Base-by-base conservation (phyloP, 108 stramenopile species). In the Nitzschia putrida region DNA sequence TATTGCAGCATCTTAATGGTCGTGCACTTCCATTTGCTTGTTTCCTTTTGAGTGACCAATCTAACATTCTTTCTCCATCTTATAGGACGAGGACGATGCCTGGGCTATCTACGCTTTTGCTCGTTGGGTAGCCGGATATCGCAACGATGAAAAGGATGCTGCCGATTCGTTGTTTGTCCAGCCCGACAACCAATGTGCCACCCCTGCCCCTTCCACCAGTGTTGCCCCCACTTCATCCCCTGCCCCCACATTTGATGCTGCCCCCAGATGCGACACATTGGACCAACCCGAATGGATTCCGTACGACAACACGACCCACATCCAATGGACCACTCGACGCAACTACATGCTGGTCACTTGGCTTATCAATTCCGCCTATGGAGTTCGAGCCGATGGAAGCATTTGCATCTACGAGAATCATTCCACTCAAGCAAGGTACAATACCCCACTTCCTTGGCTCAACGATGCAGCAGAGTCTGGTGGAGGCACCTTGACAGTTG, bases 61-160 rank as follows among this genome's bases (percentile, higher is more conserved):
- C 18, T 18, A 49, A 16, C 6, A 49, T 16, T 2, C 4, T 49
- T 2, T 16, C n/a, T 49, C 47, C 47, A 49, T 5, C 18, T 49
- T 18, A 2, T 38, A 59, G 58, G 39, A 59, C 39, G 21, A 25
- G 14, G 58, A 59, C 58, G 58, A 55, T 24, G 54, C 54, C 12
- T 24, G 24, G 21, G 54, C 23, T 7, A 55, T 55, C 12, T 25
- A 24, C 23, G 23, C 20, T 22, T 55, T 55, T 55, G 54, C 54
- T 23, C 20, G 23, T 21, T 55, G 54, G 54, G 54, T 55, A 13
- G 54, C 54, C 1, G 54, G 54, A 16, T 55, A 55, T 24, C 54
- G 54, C 13, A 24, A 55, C 3, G 54, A 25, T 24, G 54, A 55
- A 3, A 21, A 24, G 8, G 22, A 25, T 55, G 21, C 54, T 2